These are phyloP conservation scores for Nephelium lappaceum DNA, from an alignment of 345 rosid genomes.

Conservation along the genomic window DNA sequence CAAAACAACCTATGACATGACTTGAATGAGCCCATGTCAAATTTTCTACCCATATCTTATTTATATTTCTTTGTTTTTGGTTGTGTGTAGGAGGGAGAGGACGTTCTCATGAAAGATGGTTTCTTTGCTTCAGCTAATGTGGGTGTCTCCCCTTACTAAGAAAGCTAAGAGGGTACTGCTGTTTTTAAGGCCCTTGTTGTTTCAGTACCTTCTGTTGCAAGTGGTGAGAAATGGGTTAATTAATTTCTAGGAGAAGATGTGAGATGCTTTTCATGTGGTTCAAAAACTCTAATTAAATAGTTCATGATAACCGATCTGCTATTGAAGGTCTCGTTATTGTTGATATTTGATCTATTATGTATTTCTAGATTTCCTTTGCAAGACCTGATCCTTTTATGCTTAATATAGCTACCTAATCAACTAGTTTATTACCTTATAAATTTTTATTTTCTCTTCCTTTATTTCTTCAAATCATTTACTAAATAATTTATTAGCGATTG, in stretches of 20 bases:
- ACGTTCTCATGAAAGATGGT: conserved; percentile 47
- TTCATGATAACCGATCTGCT: neutral
- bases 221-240: neutral
- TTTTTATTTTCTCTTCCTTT: neutral
- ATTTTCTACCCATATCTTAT: neutral
- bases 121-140: conserved; percentile 44
- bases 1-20: neutral
- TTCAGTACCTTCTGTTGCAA: conserved; percentile 11
- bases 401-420: conserved; percentile 1
- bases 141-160: conserved; percentile 44
- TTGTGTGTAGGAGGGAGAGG: conserved; percentile 46
- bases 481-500: neutral
- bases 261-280: neutral
- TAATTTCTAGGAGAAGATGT: neutral
- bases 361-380: neutral
- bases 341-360: conserved; percentile 3
- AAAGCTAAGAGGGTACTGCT: conserved; percentile 1
- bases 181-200: neutral
- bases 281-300: conserved; percentile 1
- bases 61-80: neutral
- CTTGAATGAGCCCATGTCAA: neutral
- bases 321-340: neutral
- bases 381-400: conserved; percentile 3
- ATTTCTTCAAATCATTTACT: neutral
- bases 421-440: neutral